phyloP scores from a whole-genome alignment of 2,329 filamentous ascomycete species.

The Xylariaceae sp. region DNA sequence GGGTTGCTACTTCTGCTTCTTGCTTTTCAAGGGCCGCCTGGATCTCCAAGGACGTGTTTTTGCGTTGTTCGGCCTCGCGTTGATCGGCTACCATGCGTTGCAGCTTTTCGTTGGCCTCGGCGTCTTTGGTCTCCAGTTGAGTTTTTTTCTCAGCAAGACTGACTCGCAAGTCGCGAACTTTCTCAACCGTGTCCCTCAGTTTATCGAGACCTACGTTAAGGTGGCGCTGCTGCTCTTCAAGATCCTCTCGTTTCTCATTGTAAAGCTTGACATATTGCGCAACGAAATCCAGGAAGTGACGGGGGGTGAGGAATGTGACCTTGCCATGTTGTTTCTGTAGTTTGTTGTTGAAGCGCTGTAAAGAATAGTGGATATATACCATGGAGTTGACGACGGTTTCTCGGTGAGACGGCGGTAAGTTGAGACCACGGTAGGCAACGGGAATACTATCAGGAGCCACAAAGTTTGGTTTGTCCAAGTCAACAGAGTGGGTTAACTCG shows the following conservation, averaged over 20 bases:
- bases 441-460: slow-evolving; percentile 84
- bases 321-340: slow-evolving; percentile 88
- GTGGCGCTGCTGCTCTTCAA: slow-evolving; percentile 97
- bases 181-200: slow-evolving; percentile 90
- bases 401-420: slow-evolving; percentile 79
- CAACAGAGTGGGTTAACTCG: slow-evolving; percentile 92
- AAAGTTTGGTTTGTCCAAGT: slow-evolving; percentile 84
- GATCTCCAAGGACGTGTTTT: slow-evolving; percentile 81
- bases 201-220: slow-evolving; percentile 98
- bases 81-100: slow-evolving; percentile 97
- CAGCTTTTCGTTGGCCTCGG: slow-evolving; percentile 93
- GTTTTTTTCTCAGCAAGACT: slow-evolving; percentile 92
- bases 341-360: slow-evolving; percentile 83
- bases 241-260: slow-evolving; percentile 95
- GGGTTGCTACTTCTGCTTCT: slow-evolving; percentile 76
- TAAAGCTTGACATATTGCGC: slow-evolving; percentile 96
- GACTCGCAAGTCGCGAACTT: slow-evolving; percentile 84
- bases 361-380: slow-evolving; percentile 96
- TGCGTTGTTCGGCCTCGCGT: slow-evolving; percentile 85
- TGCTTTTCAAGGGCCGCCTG: slow-evolving; percentile 83
- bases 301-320: slow-evolving; percentile 86
- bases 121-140: slow-evolving; percentile 87
- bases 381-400: slow-evolving; percentile 95
- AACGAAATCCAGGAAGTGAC: slow-evolving; percentile 97
- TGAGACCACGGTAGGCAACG: slow-evolving; percentile 81